Evolutionary conservation across 352 stramenopile genomes (phyloP).

Genomic region (Pythium brassicae): DNA sequence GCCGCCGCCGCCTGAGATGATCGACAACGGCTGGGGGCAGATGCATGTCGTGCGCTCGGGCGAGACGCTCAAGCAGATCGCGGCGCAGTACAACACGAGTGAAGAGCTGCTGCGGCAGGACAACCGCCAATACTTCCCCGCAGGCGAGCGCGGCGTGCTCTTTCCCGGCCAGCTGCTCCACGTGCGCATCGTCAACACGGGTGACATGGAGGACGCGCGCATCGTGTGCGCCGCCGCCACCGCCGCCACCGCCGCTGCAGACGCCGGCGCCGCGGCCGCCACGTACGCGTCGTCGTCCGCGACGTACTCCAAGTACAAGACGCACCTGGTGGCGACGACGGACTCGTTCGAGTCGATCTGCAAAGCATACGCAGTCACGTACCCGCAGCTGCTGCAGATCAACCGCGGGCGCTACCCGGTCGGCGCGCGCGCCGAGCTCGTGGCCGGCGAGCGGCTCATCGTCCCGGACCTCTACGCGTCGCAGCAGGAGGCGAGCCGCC

Average conservation of each 20-base stretch:
- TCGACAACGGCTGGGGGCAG: slow-evolving; percentile 81
- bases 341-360: slow-evolving; percentile 81
- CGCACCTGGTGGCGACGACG: slow-evolving; percentile 34
- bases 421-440: slow-evolving; percentile 56
- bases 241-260: not conserved
- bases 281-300: slow-evolving; percentile 35
- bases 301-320: slow-evolving; percentile 66
- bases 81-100: slow-evolving; percentile 75
- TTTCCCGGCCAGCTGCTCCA: slow-evolving; percentile 72
- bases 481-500: slow-evolving; percentile 42
- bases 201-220: slow-evolving; percentile 42
- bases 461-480: slow-evolving; percentile 63
- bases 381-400: slow-evolving; percentile 67
- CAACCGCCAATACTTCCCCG: slow-evolving; percentile 78
- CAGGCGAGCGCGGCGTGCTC: slow-evolving; percentile 62
- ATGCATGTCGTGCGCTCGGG: slow-evolving; percentile 76
- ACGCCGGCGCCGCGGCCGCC: not conserved
- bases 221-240: not conserved
- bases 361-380: slow-evolving; percentile 59
- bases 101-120: slow-evolving; percentile 75
- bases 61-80: slow-evolving; percentile 68
- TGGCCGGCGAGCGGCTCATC: slow-evolving; percentile 61
- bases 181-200: slow-evolving; percentile 75
- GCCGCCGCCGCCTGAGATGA: slow-evolving; percentile 67
- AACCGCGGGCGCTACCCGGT: slow-evolving; percentile 70